Conservation (phyloP, 2,329 filamentous ascomycete genomes). For the Apiospora aurea region DNA sequence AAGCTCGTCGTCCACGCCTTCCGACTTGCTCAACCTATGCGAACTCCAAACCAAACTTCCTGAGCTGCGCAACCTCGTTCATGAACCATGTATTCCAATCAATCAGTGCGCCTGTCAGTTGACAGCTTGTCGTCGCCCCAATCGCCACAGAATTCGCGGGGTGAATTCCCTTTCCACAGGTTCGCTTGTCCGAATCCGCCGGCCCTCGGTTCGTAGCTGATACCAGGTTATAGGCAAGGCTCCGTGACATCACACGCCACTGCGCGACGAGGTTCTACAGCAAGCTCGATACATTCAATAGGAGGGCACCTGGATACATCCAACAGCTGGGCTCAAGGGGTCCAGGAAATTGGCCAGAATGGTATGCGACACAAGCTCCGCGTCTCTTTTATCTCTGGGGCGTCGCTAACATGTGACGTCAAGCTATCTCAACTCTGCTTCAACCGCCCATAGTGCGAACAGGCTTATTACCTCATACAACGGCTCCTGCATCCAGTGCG, state of each 20-base stretch:
- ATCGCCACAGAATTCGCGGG: slow-evolving; percentile 54
- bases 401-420: slow-evolving; percentile 24
- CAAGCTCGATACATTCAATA: slow-evolving; percentile 77
- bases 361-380: slow-evolving; percentile 55
- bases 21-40: slow-evolving; percentile 28
- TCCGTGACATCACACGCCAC: slow-evolving; percentile 54
- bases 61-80: slow-evolving; percentile 6
- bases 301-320: slow-evolving; percentile 81
- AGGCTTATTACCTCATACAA: slow-evolving; percentile 80
- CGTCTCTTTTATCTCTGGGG: not conserved
- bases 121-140: slow-evolving; percentile 65
- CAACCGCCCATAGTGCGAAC: slow-evolving; percentile 90
- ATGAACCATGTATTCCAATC: slow-evolving; percentile 64
- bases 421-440: slow-evolving; percentile 91
- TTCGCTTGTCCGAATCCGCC: slow-evolving; percentile 43
- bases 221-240: slow-evolving; percentile 45
- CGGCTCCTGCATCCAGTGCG: slow-evolving; percentile 71
- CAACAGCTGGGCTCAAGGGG: slow-evolving; percentile 60
- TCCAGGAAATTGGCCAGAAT: slow-evolving; percentile 82
- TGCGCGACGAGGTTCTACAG: slow-evolving; percentile 78
- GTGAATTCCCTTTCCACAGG: slow-evolving; percentile 68
- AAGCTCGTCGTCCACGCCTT: slow-evolving; percentile 46
- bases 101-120: slow-evolving; percentile 67
- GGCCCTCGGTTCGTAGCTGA: not conserved
- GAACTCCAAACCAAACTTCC: slow-evolving; percentile 13